Percentiles rank a stretch among this genome's conserved stretches.
Evolutionary conservation across 2,329 filamentous ascomycete genomes (phyloP).

Genomic region (Teratosphaeria zuluensis): DNA sequence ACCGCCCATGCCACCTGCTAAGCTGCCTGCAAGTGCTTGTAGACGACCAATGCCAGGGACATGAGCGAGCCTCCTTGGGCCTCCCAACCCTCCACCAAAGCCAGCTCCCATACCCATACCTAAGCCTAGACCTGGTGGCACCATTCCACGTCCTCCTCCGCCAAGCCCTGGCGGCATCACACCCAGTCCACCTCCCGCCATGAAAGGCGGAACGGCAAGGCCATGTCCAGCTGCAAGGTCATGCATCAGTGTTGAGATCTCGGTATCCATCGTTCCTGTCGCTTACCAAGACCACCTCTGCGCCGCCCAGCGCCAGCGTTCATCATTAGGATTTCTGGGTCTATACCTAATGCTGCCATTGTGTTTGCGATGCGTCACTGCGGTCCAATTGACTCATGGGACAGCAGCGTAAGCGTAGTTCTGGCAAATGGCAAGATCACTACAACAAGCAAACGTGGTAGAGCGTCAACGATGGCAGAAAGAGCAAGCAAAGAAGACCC

Average conservation of each 20-base stretch:
- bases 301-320: background rate
- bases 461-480: background rate
- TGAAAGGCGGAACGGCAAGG: background rate
- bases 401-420: background rate
- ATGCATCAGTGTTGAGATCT: background rate
- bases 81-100: background rate
- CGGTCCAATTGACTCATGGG: background rate
- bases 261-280: background rate
- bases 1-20: background rate
- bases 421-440: background rate
- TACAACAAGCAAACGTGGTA: background rate
- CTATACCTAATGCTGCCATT: background rate
- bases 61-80: background rate
- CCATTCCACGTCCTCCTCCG: background rate
- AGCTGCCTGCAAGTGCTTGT: background rate
- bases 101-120: background rate
- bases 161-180: background rate
- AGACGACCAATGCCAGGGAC: background rate
- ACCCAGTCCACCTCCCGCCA: background rate
- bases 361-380: background rate
- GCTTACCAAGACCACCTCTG: background rate
- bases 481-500: background rate
- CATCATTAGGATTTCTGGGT: background rate
- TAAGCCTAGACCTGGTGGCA: background rate
- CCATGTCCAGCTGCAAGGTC: background rate